Conservation (phyloP, 768 basidiomycete genomes). For the Rhodotorula sphaerocarpa region DNA sequence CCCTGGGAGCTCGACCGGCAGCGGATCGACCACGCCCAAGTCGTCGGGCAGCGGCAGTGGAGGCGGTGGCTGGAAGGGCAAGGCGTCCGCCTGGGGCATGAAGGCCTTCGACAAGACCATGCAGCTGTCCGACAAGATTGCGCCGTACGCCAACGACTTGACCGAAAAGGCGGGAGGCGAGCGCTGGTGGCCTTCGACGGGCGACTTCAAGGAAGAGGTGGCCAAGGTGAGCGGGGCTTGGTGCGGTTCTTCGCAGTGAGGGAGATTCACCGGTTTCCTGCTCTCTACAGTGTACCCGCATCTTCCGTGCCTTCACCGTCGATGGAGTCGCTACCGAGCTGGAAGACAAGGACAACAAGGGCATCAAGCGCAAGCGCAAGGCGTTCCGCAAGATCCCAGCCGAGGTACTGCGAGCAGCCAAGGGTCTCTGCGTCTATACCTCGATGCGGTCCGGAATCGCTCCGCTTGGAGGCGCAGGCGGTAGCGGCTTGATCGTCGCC, state of each 20-base stretch:
- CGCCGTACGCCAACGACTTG: conserved; percentile 4
- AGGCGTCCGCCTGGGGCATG: not conserved
- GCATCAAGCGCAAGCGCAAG: conserved; percentile 25
- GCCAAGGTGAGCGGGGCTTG: not conserved
- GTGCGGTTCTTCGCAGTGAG: no score
- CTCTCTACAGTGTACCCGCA: conserved; percentile 33
- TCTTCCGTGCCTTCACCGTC: conserved; percentile 38
- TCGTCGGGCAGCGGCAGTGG: not conserved
- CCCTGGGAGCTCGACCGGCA: not conserved
- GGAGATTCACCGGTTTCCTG: conserved; percentile 10
- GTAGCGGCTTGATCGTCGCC: conserved; percentile 8
- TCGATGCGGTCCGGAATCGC: conserved; percentile 16
- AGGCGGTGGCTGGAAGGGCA: conserved; percentile 1
- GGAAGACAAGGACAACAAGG: conserved; percentile 6
- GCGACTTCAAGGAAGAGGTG: conserved; percentile 5
- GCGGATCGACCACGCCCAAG: not conserved
- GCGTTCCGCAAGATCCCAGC: conserved; percentile 37
- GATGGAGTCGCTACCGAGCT: conserved; percentile 11
- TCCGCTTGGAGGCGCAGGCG: conserved; percentile 12
- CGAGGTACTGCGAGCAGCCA: conserved; percentile 12
- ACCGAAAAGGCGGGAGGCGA: conserved; percentile 5
- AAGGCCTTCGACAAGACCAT: conserved; percentile 14
- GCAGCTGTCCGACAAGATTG: not conserved
- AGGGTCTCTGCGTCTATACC: conserved; percentile 33
- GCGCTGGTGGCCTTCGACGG: conserved; percentile 5